A percentile compares a stretch with the other conserved stretches of the same genome.
These are phyloP conservation scores for Coprinellus micaceus DNA, from an alignment of 768 basidiomycete genomes.

Conservation along the genomic window DNA sequence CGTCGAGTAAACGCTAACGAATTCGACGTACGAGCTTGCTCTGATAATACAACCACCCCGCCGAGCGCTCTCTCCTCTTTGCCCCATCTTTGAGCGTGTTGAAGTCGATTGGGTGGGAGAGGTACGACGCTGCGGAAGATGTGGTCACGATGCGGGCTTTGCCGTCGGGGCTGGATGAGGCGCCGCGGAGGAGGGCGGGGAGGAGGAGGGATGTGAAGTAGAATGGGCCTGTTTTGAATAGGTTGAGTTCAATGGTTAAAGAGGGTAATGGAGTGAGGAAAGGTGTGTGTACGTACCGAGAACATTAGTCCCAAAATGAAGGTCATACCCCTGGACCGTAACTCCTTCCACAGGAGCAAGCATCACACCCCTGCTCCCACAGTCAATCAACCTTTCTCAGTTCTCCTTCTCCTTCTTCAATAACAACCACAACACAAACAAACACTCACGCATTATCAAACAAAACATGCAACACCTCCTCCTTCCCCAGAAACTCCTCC, in stretches of 20 bases:
- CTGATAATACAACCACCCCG: conserved; percentile 24
- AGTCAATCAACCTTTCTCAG: too few relatives aligned
- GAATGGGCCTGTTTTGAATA: conserved; percentile 42
- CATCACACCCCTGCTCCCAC: conserved; percentile 41
- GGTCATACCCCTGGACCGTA: conserved; percentile 46
- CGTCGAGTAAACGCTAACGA: neutral
- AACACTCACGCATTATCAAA: conserved; percentile 44
- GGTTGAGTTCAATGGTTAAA: too few relatives aligned
- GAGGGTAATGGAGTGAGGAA: conserved; percentile 4
- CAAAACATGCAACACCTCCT: conserved; percentile 43
- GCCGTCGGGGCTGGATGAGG: conserved; percentile 27
- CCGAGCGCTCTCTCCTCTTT: conserved; percentile 19
- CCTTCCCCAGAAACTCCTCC: conserved; percentile 39
- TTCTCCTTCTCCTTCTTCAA: too few relatives aligned
- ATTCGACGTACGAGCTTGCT: conserved; percentile 30
- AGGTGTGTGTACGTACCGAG: conserved; percentile 29
- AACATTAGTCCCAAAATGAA: conserved; percentile 49
- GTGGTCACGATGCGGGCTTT: conserved; percentile 39
- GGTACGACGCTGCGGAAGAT: conserved; percentile 30
- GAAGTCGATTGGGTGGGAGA: conserved; percentile 29
- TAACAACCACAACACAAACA: neutral
- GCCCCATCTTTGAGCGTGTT: conserved; percentile 38
- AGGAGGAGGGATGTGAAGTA: conserved; percentile 44
- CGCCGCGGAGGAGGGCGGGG: conserved; percentile 35
- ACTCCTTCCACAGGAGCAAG: conserved; percentile 30